These are phyloP conservation scores for Phytophthora crassamura DNA, from an alignment of 352 stramenopile genomes.

Conservation along the genomic window DNA sequence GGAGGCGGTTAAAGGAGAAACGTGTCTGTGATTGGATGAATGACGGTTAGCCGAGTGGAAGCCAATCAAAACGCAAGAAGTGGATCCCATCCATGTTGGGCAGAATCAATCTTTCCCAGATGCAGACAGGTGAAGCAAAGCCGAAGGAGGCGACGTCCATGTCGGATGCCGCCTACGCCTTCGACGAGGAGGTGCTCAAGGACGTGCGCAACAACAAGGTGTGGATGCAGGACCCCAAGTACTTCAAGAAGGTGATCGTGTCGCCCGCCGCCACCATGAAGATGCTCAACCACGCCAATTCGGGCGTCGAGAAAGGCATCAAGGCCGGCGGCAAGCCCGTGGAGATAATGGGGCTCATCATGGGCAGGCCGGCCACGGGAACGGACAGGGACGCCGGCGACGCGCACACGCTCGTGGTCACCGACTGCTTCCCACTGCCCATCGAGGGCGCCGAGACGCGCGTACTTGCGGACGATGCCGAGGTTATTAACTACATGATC, in stretches of 20 bases:
- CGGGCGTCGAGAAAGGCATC: constrained; percentile 98
- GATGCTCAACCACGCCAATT: constrained; percentile 98
- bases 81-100: background rate
- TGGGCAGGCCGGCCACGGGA: constrained; percentile 91
- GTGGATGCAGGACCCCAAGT: constrained; percentile 94
- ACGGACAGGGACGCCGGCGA: constrained; percentile 89
- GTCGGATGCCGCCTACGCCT: constrained; percentile 78
- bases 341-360: constrained; percentile 99
- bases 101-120: constrained; percentile 31
- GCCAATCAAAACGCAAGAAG: constrained; percentile 9
- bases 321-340: constrained; percentile 95
- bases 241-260: constrained; percentile 97
- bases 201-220: constrained; percentile 89
- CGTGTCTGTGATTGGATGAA: background rate
- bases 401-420: constrained; percentile 95
- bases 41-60: background rate
- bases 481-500: constrained; percentile 99
- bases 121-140: constrained; percentile 38
- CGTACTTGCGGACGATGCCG: constrained; percentile 96
- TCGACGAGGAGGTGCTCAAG: constrained; percentile 87
- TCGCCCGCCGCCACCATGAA: constrained; percentile 95
- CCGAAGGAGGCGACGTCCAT: constrained; percentile 28
- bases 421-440: constrained; percentile 97
- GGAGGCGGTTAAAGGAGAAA: background rate
- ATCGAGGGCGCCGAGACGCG: constrained; percentile 96